Base-by-base conservation (phyloP, 179 eudicot genomes). In the Camellia oleifera region DNA sequence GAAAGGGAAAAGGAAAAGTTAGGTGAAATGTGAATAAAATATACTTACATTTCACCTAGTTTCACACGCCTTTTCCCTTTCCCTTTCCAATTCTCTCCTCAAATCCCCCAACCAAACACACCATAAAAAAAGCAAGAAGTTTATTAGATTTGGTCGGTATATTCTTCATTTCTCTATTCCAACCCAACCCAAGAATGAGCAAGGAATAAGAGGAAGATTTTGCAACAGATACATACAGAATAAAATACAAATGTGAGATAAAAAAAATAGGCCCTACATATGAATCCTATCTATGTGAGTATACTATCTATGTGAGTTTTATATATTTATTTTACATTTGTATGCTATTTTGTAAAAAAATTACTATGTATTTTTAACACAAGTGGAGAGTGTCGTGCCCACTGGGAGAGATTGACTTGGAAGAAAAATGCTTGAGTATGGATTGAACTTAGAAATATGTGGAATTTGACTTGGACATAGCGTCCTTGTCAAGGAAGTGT, bases 391-490 rank as follows among this genome's bases (percentile, higher is more conserved):
- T 69, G 53, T 52, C 5, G 73, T 69, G 53, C 15, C 53, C 73
- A 44, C 73, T 45, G 17, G 54, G 73, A 69, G 17, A 23, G 73
- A 69, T 69, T 45, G 73, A 44, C 73, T 14, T 68, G 7, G 61
- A 57, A 57, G 72, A 7, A 45, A 66, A 23, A 46, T 66, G 69
- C 44, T 66, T 66, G 13, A 7, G 69, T 10, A 7, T 23, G 69
- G 69, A 10, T 20, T 42, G 32, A 14, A 48, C 61, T 11, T 65
- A 26, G 42, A n/a, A 23, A 8, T n/a, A 65, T 32, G 2, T 32
- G 40, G 40, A 32, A 32, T 5, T 65, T 18, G 42, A 65, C 40
- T 65, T 65, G 45, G 45, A 66, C 45, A 23, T 7, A 64, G 32
- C 23, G 11, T 18, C 20, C 3, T 14, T 9, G 17, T 14, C 61